These are phyloP conservation scores for Mixia osmundae DNA, from an alignment of 1,284 basidiomycete genomes.

Conservation along the genomic window DNA sequence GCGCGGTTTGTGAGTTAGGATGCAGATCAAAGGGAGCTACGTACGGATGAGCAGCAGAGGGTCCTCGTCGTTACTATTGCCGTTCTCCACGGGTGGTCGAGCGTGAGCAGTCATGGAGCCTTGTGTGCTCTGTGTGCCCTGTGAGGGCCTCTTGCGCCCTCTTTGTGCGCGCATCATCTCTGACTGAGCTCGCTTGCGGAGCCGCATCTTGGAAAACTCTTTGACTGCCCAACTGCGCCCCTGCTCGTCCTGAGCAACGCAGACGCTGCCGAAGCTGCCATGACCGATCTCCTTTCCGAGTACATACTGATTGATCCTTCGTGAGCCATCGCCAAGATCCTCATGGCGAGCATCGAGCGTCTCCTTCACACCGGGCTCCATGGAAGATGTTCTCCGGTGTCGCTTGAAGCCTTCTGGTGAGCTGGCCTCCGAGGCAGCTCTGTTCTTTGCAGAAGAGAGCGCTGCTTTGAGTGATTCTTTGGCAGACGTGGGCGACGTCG, in stretches of 20 bases:
- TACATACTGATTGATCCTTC: slow-evolving; percentile 17
- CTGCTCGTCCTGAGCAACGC: slow-evolving; percentile 14
- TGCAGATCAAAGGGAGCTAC: not conserved
- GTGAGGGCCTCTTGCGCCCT: slow-evolving; percentile 1
- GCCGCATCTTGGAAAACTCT: slow-evolving; percentile 16
- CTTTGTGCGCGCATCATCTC: slow-evolving; percentile 6
- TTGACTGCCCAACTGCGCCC: slow-evolving; percentile 16
- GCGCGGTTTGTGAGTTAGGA: not conserved
- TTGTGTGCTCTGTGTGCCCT: not conserved
- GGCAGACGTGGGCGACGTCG: too few relatives aligned
- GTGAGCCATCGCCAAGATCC: slow-evolving; percentile 11
- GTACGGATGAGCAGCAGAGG: slow-evolving; percentile 6
- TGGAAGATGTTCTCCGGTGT: slow-evolving; percentile 8
- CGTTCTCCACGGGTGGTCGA: not conserved
- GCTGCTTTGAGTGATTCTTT: too few relatives aligned
- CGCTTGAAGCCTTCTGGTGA: slow-evolving; percentile 8
- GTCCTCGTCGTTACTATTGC: slow-evolving; percentile 10
- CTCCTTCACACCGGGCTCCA: slow-evolving; percentile 11
- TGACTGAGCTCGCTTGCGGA: slow-evolving; percentile 10
- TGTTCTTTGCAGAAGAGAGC: too few relatives aligned
- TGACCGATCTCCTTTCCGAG: slow-evolving; percentile 11
- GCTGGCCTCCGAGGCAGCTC: slow-evolving; percentile 5
- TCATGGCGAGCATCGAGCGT: slow-evolving; percentile 15
- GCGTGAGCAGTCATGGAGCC: not conserved
- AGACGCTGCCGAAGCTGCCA: slow-evolving; percentile 16